phyloP scores from a whole-genome alignment of 2,329 filamentous ascomycete species.

The Stemphylium beticola region DNA sequence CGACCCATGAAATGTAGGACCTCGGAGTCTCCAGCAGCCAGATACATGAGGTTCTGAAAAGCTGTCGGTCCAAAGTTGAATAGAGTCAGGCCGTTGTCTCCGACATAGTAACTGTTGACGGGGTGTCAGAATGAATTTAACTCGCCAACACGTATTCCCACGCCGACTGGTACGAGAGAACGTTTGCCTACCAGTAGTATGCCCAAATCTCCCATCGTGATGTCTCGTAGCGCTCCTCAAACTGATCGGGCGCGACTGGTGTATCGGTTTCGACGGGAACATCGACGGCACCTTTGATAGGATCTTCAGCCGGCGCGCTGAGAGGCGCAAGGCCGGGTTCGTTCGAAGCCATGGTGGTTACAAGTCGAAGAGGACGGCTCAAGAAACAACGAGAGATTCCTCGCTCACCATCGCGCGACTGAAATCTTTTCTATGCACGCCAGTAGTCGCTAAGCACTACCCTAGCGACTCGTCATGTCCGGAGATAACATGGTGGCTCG shows the following conservation, averaged over 20 bases:
- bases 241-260: constrained; percentile 60
- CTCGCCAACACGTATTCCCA: neutral
- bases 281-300: constrained; percentile 26
- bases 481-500: constrained; percentile 12
- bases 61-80: constrained; percentile 57
- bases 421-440: constrained; percentile 8
- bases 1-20: constrained; percentile 63
- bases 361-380: neutral
- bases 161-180: neutral
- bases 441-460: constrained; percentile 12
- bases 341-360: constrained; percentile 24
- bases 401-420: neutral
- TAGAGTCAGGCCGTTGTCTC: constrained; percentile 67
- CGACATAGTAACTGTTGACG: constrained; percentile 64
- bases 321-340: constrained; percentile 32
- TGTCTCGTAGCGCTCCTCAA: constrained; percentile 60
- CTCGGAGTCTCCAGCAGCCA: constrained; percentile 63
- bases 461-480: constrained; percentile 13
- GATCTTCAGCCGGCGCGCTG: constrained; percentile 26
- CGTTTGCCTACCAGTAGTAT: constrained; percentile 55
- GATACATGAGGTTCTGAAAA: constrained; percentile 68
- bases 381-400: neutral
- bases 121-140: constrained; percentile 4
- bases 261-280: constrained; percentile 43
- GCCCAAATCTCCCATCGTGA: constrained; percentile 62